Base-by-base conservation (phyloP, 1,139 yeast genomes). In the Pichia cactophila region DNA sequence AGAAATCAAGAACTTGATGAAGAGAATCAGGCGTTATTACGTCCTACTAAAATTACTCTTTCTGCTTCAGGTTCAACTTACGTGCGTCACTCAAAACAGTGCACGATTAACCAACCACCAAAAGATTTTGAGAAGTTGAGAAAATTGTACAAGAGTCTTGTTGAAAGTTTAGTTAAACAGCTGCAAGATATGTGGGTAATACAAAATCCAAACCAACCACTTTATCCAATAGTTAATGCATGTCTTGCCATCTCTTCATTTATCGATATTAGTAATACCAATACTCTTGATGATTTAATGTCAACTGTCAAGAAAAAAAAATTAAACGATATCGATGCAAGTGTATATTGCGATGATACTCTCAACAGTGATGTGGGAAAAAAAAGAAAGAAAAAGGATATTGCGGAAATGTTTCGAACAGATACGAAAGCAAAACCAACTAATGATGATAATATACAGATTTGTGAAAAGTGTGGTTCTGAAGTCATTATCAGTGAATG, bases 1-100 rank as follows among this genome's bases (percentile, higher is more conserved):
- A 66, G 98, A 47, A 63, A 89, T 12, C 69, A 75, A 29, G 97
- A 90, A 58, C 64, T 83, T 37, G 90, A 84, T 58, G 94, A 87
- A 56, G 95, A 88, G 53, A 51, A 62, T 57, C 66, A 66, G 59
- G 63, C 63, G 17, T 62, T 70, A 2, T 63, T 74, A 33, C 59
- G 83, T 43, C 86, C 88, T 1, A 74, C 74, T 50, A 80, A 84
- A 0, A 55, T 80, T 5, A 67, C 76, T 5, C 54, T 81, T 1
- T 67, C 69, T 45, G 55, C 72, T 26, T 56, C 62, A 20, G 60
- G 66, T 56, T 50, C 56, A 0, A 50, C 56, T 6, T 43, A 47
- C 2, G 46, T 53, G 5, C 45, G 58, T 5, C 68, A 67, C 54
- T 74, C 84, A 0, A 71, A 70, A 49, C 85, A 79, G 58, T 62